Evolutionary conservation across 1,284 basidiomycete species (phyloP), one percentile per base, ranked within the genome.

Genomic region (Melampsora abietis-canadensis): DNA sequence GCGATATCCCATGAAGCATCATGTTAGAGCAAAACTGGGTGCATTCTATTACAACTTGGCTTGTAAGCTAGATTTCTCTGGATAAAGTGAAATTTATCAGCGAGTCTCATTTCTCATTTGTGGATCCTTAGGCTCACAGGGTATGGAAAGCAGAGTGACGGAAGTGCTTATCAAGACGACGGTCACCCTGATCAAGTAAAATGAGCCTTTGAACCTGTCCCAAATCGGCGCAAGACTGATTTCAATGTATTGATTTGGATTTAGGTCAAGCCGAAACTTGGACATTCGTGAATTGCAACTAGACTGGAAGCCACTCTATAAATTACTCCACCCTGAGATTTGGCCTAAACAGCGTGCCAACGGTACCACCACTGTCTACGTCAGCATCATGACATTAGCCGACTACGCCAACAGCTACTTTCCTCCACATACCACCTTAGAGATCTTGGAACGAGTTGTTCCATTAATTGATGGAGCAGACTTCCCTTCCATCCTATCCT

Each of bases 291-390:
- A 96, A 81, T 84, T 97, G 82, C 86, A 92, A 76, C 86, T 97
- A 0, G 91, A 92, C 1, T 96, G 94, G 94, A 87, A 88, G 79
- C 90, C 92, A 1, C 85, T 95, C 4, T 93, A 90, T 81, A 87
- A 90, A 74, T 87, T 92, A 27, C 85, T 96, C 17, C 87, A 87
- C 78, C 85, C 89, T 78, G 92, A 95, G 80, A 83, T 95, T 63
- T 94, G 93, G 82, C 86, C 92, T 65, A 91, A 88, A 76, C 86
- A 91, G 77, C 85, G 91, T 76, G 90, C 91, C 81, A 92, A 91
- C 76, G 89, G 91, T 82, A 88, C 91, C 79, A 90, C 69, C 19
- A 76, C 27, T 87, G 88, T 88, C 80, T 76, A 86, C 85, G 54
- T 76, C 77, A 69, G 79, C 80, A n/a, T n/a, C 54, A 46, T 63